Conservation (phyloP, 202 grass and related monocot genomes). For the Bolboschoenoplectus hybrid region DNA sequence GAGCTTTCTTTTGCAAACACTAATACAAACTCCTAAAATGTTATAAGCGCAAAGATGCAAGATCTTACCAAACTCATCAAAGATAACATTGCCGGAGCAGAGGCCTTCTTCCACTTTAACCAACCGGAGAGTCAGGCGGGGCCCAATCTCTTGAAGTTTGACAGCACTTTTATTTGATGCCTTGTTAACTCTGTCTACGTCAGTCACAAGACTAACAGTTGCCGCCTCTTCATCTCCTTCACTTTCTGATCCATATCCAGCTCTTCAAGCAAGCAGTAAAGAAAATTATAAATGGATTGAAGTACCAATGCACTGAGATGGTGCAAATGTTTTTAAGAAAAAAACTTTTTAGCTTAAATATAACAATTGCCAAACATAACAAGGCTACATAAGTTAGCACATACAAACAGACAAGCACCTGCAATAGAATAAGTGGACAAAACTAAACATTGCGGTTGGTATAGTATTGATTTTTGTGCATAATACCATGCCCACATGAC, state of each 20-base stretch:
- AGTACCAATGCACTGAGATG: not conserved
- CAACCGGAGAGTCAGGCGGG: conserved; percentile 68
- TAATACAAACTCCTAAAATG: not conserved
- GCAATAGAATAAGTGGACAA: not conserved
- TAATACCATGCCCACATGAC: not conserved
- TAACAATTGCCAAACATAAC: not conserved
- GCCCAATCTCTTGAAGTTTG: conserved; percentile 88
- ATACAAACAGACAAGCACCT: not conserved
- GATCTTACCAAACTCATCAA: conserved; percentile 61
- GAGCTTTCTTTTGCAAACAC: conserved; percentile 18
- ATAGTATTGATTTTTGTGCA: not conserved
- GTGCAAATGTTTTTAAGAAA: not conserved
- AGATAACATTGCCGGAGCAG: conserved; percentile 79
- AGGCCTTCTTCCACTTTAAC: conserved; percentile 85
- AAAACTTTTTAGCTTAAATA: not conserved
- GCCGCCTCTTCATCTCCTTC: conserved; percentile 89
- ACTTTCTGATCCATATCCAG: conserved; percentile 95
- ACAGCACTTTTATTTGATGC: conserved; percentile 81
- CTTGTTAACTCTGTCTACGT: conserved; percentile 70
- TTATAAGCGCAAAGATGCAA: not conserved
- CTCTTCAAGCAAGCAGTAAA: conserved; percentile 46
- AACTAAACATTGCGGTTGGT: not conserved
- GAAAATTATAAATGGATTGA: not conserved
- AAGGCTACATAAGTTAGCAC: not conserved
- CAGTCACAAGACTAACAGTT: conserved; percentile 63